phyloP scores from a whole-genome alignment of 176 grass and related monocot species.

The Ensete glaucum region DNA sequence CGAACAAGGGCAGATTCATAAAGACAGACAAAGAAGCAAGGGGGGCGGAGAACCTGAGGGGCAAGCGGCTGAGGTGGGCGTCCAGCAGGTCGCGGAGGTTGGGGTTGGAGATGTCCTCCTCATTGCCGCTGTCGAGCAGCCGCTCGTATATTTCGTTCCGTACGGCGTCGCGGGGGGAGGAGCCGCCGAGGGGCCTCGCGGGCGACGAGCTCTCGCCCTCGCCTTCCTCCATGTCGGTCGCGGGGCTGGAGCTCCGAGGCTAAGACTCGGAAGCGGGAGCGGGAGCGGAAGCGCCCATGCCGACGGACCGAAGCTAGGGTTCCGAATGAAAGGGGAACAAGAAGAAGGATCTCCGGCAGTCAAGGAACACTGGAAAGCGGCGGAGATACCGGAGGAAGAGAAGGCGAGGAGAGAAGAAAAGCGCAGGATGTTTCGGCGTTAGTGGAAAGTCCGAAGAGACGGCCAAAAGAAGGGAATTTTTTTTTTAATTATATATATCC shows the following conservation, averaged over 20 bases:
- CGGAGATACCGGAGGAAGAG: neutral
- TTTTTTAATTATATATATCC: neutral
- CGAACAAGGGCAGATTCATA: neutral
- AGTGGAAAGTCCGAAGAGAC: neutral
- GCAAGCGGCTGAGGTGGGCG: conserved; percentile 46
- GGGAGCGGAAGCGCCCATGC: neutral
- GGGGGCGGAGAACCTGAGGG: conserved; percentile 3
- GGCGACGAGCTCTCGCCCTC: conserved; percentile 55
- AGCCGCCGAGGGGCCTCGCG: conserved; percentile 5
- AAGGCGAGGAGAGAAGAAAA: neutral
- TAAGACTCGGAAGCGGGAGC: conserved; percentile 1
- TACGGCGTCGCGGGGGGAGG: conserved; percentile 25
- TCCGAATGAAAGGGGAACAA: neutral
- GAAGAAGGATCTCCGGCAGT: neutral
- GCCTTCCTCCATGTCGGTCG: conserved; percentile 37
- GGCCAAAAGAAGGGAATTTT: neutral
- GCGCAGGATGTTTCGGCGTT: neutral
- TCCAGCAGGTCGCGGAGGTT: conserved; percentile 34
- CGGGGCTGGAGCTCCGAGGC: neutral
- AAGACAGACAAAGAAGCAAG: neutral
- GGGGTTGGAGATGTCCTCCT: conserved; percentile 40
- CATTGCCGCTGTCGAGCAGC: conserved; percentile 33
- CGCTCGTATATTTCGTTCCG: conserved; percentile 43
- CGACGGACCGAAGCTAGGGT: neutral
- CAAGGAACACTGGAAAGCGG: no score